Base-by-base conservation (phyloP, 345 rosid genomes). In the Carallia brachiata region DNA sequence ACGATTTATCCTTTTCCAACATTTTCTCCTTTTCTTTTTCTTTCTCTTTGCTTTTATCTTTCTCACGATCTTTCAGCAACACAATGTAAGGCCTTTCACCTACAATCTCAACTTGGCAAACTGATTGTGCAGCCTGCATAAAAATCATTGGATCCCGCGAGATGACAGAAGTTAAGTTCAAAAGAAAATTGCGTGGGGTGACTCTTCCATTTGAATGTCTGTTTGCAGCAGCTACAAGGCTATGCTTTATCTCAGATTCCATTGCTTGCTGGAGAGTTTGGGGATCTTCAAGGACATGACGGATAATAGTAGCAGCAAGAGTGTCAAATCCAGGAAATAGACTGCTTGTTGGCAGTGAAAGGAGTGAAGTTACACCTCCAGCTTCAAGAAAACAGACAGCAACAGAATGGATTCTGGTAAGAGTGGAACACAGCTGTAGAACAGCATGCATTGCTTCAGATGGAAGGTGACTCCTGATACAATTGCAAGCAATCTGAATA, bases 191-290 rank as follows among this genome's bases (percentile, higher is more conserved):
- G 59, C 90, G 96, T 48, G 95, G 87, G 57, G 88, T 83, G 61
- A 94, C 86, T 84, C 96, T 87, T 44, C 91, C 92, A 79, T 81
- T 89, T 36, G 93, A 69, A 78, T 94, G 93, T 78, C 97, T 86
- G 73, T 85, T 90, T 57, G 97, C 91, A 71, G 87, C 88, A 75
- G 90, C 83, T 61, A 85, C 84, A 73, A 91, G 89, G 71, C 78
- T 88, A 77, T 88, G 97, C 79, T 81, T 87, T 78, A 93, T 93
- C 83, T 91, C 98, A 80, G 91, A 86, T 86, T 93, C 97, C 98
- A 93, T 93, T 52, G 97, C 96, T 78, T 87, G 98, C 85, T 90
- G 97, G 63, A 93, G 89, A 70, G 98, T 93, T 77, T 88, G 93
- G 36, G 98, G 92, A 86, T 93, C 98, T 78, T 93, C 98, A 70